Evolutionary conservation across 2,329 filamentous ascomycete species (phyloP).

Genomic region (Colletotrichum brevisporum): DNA sequence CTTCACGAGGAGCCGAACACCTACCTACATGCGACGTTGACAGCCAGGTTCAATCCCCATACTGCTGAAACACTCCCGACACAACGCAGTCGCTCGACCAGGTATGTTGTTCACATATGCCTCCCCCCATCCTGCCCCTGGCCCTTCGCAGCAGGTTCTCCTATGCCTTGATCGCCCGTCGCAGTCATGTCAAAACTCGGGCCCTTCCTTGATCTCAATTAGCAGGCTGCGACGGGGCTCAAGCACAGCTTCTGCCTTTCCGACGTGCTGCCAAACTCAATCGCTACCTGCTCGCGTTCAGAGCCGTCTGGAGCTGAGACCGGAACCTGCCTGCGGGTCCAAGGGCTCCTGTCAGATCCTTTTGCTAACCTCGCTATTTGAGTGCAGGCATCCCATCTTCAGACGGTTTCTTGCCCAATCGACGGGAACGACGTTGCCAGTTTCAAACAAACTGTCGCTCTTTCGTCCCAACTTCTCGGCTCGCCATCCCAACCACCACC

Average conservation of each 20-base stretch:
- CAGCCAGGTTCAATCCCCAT: constrained; percentile 20
- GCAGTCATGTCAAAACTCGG: constrained; percentile 9
- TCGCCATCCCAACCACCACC: constrained; percentile 23
- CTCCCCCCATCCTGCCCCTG: constrained; percentile 8
- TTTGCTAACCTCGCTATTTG: constrained; percentile 24
- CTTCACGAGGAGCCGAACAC: constrained; percentile 5
- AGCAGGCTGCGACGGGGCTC: constrained; percentile 29
- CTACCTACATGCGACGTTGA: constrained; percentile 26
- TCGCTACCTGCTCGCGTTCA: not conserved
- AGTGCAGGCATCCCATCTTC: constrained; percentile 32
- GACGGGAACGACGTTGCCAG: constrained; percentile 3
- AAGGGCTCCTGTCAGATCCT: constrained; percentile 32
- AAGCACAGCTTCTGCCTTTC: constrained; percentile 23
- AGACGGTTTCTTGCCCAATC: constrained; percentile 32
- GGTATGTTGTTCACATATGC: constrained; percentile 33
- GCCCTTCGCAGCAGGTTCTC: not conserved
- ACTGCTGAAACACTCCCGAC: constrained; percentile 40
- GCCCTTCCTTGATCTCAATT: constrained; percentile 25
- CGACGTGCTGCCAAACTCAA: constrained; percentile 30
- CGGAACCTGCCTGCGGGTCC: constrained; percentile 16
- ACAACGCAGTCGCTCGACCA: constrained; percentile 25
- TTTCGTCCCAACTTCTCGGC: constrained; percentile 23
- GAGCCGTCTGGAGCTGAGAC: constrained; percentile 26
- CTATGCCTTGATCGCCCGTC: constrained; percentile 3
- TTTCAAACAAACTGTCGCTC: constrained; percentile 30